These are phyloP conservation scores for Ballota nigra DNA, from an alignment of 257 asterid genomes.

Conservation along the genomic window DNA sequence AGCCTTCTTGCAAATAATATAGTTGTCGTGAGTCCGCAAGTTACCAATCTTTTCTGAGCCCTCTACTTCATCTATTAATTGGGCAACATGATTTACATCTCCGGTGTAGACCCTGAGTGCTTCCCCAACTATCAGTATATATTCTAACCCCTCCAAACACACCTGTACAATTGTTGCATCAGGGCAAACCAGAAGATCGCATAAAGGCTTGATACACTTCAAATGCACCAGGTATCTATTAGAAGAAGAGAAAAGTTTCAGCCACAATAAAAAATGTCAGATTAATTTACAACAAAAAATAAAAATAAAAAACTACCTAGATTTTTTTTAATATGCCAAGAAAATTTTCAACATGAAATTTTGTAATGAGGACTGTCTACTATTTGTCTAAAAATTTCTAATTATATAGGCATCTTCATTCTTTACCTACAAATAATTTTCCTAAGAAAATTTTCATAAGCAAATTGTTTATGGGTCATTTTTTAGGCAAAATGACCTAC, in stretches of 20 bases:
- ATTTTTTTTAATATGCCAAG: no score
- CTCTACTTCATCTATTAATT: constrained; percentile 68
- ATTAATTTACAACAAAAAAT: no score
- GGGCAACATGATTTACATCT: constrained; percentile 65
- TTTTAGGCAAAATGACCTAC: no score
- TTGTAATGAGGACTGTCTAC: no score
- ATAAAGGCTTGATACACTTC: constrained; percentile 75
- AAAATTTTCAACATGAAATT: no score
- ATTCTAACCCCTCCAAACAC: constrained; percentile 81
- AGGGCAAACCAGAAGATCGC: constrained; percentile 81
- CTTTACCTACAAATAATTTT: no score
- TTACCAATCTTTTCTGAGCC: constrained; percentile 82
- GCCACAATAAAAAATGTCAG: background rate
- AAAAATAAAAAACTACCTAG: background rate
- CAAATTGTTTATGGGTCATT: no score
- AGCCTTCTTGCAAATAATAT: constrained; percentile 78
- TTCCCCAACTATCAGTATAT: constrained; percentile 87
- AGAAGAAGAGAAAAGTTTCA: background rate
- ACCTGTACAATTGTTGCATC: constrained; percentile 82
- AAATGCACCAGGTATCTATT: constrained; percentile 76
- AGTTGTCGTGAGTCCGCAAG: constrained; percentile 80
- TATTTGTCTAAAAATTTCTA: no score
- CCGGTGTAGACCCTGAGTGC: constrained; percentile 44
- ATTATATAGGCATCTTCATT: no score
- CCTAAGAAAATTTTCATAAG: no score